Conservation (phyloP, 352 stramenopile species). For the Globisporangium sylvaticum region DNA sequence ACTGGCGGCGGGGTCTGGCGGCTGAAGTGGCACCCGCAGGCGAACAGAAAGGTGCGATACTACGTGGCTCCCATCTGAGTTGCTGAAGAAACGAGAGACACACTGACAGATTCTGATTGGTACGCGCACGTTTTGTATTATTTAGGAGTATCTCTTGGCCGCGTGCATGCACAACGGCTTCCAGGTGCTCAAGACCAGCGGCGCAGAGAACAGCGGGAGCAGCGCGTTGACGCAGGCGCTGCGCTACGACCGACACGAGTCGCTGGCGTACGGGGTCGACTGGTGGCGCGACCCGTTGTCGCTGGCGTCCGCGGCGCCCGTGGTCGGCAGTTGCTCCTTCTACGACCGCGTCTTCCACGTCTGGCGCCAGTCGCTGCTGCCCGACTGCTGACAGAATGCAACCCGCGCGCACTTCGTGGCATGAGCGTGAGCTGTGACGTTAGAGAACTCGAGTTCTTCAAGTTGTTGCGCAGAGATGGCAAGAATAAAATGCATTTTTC, state of each 20-base stretch:
- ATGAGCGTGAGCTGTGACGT: too few species aligned
- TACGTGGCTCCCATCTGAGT: background rate
- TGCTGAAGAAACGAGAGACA: background rate
- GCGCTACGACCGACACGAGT: constrained; percentile 60
- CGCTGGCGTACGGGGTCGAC: constrained; percentile 83
- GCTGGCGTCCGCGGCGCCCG: constrained; percentile 31
- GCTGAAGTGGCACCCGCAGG: constrained; percentile 75
- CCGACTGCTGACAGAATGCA: background rate
- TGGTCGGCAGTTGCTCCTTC: constrained; percentile 77
- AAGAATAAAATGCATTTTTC: too few species aligned
- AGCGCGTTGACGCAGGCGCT: constrained; percentile 18
- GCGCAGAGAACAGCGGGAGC: background rate
- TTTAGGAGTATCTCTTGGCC: constrained; percentile 61
- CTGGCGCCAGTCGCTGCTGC: constrained; percentile 33
- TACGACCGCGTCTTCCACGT: constrained; percentile 79
- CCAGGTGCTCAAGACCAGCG: constrained; percentile 44
- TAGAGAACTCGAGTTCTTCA: too few species aligned
- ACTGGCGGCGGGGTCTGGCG: constrained; percentile 79
- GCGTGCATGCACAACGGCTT: constrained; percentile 89
- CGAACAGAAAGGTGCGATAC: constrained; percentile 37
- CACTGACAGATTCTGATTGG: background rate
- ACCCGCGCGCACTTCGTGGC: background rate
- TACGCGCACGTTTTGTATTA: background rate
- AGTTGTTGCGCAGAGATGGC: too few species aligned
- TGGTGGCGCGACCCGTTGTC: constrained; percentile 58